Evolutionary conservation across 225 moss, liverwort and hornwort species (phyloP).

Genomic region (Sphagnum tenellum): DNA sequence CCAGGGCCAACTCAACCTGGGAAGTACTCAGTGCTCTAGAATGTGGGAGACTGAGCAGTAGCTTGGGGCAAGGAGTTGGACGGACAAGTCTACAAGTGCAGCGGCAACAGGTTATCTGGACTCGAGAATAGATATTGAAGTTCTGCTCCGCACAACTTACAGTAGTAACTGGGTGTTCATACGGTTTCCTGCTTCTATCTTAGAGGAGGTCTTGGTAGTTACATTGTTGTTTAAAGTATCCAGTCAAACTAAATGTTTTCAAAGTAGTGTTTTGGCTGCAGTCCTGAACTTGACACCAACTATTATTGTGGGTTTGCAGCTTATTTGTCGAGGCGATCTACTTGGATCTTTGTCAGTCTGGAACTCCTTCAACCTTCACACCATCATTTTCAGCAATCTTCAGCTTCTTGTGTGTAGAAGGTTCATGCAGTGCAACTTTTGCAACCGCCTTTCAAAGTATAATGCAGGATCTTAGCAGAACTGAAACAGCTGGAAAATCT

Average conservation of each 20-base stretch:
- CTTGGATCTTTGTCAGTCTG: too few species aligned
- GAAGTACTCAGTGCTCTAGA: constrained; percentile 93
- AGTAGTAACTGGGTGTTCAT: constrained; percentile 14
- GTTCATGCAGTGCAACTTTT: too few species aligned
- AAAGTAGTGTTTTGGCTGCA: constrained; percentile 11
- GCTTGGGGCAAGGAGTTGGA: constrained; percentile 2
- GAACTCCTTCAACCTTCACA: too few species aligned
- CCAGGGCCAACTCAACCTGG: constrained; percentile 98
- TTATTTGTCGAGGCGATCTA: constrained; percentile 14
- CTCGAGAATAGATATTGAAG: neutral
- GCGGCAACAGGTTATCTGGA: constrained; percentile 47
- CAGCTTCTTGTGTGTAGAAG: too few species aligned
- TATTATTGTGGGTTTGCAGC: constrained; percentile 62
- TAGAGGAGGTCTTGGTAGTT: neutral
- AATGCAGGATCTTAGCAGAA: too few species aligned
- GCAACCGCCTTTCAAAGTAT: too few species aligned
- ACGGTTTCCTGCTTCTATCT: constrained; percentile 4
- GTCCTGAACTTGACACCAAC: constrained; percentile 43
- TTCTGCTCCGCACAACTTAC: constrained; percentile 1
- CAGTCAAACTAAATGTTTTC: too few species aligned
- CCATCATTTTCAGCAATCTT: too few species aligned
- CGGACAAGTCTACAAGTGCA: constrained; percentile 11
- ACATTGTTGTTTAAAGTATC: constrained; percentile 2
- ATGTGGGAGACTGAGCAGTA: constrained; percentile 11
- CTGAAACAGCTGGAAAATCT: too few species aligned